These are phyloP conservation scores for Trichosporon sp. DNA, from an alignment of 1,284 basidiomycete genomes.

Conservation along the genomic window DNA sequence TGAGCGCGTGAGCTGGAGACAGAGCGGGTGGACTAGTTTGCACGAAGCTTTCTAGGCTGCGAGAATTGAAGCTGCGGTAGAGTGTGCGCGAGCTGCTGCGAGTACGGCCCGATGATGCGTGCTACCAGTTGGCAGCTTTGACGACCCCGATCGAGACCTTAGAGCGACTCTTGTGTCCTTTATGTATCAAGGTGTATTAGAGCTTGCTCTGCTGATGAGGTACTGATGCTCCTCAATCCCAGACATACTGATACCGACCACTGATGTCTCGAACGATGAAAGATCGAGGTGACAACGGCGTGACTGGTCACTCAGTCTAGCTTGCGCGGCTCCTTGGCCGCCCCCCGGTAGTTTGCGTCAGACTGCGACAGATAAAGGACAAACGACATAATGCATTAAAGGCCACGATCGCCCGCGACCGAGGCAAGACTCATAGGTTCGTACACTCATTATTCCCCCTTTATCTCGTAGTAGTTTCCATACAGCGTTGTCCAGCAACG, in stretches of 20 bases:
- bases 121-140: too few species aligned
- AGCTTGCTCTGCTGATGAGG: not conserved
- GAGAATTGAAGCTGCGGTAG: too few species aligned
- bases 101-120: too few species aligned
- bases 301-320: not conserved
- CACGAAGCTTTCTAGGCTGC: too few species aligned
- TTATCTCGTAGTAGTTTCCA: not conserved
- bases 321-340: too few species aligned
- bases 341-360: too few species aligned
- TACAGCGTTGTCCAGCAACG: not conserved
- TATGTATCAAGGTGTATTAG: slow-evolving; percentile 12
- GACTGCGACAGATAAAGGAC: not conserved
- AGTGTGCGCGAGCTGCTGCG: too few species aligned
- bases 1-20: not conserved
- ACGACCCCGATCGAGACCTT: not conserved
- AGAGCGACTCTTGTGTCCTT: not conserved
- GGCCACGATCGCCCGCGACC: not conserved
- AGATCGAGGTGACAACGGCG: not conserved
- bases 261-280: not conserved
- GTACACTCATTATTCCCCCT: not conserved
- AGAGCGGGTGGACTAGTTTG: too few species aligned
- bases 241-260: not conserved
- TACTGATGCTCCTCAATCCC: too few species aligned
- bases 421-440: not conserved
- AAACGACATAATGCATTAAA: not conserved